Base-by-base conservation (phyloP, 23 red algal species). In the Rhodosorus marinus region DNA sequence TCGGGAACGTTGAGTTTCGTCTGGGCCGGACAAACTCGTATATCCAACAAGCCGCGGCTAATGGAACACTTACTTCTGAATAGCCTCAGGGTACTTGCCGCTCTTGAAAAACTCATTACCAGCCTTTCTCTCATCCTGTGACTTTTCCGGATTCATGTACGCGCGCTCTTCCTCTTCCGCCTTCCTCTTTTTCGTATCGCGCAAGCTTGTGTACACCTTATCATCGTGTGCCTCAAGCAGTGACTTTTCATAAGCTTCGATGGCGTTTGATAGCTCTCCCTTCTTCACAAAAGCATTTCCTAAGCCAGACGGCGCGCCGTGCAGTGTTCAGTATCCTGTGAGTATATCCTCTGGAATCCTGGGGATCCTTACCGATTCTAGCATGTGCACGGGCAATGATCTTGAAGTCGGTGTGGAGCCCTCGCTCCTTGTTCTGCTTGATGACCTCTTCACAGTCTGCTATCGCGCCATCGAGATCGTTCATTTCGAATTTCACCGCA, bases 351-450 rank as follows among this genome's bases (percentile, higher is more conserved):
- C n/a, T 15, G 1, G 6, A 20, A n/a, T n/a, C n/a, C n/a, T n/a
- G n/a, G n/a, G n/a, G n/a, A n/a, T n/a, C n/a, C 49, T 71, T 98
- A 27, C 77, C 90, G 48, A 98, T 98, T 25, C 90, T 66, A 23
- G 64, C 72, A 21, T 85, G 81, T 0, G 90, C 90, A n/a, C 72
- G 57, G 1, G 90, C 90, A 68, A 98, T 84, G 20, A 98, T 52
- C 67, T 78, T 81, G 60, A 81, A 98, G 54, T 98, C 90, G 0
- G 90, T 80, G 5, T 80, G 61, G 28, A 98, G 63, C 35, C 75
- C 35, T 7, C 74, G 33, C 47, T 98, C 72, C 26, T 22, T 49
- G 47, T 98, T 98, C 46, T 59, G 57, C 1, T 74, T 63, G 27
- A 98, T 81, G 0, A 74, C 78, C 28, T 45, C 34, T 15, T 85